Evolutionary conservation across 2,329 filamentous ascomycete genomes (phyloP).

Genomic region (Pseudovirgaria hyperparasitica): DNA sequence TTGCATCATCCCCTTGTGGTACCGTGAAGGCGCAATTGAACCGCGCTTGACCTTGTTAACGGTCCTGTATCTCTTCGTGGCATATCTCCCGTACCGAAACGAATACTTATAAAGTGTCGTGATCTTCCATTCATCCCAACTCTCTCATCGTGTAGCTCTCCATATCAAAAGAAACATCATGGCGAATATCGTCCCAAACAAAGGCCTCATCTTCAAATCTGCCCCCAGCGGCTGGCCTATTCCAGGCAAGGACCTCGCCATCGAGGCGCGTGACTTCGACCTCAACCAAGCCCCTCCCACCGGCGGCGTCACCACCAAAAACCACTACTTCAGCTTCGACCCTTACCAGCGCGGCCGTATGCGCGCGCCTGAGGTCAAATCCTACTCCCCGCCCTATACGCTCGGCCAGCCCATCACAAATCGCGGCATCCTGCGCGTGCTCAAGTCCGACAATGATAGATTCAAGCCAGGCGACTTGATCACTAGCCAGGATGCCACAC

Average conservation of each 20-base stretch:
- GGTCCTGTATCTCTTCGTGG: too few species aligned
- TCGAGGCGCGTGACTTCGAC: slow-evolving; percentile 60
- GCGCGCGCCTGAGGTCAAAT: slow-evolving; percentile 50
- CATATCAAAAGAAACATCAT: too few species aligned
- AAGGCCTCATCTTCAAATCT: slow-evolving; percentile 61
- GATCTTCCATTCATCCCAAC: too few species aligned
- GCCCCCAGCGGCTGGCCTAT: slow-evolving; percentile 55
- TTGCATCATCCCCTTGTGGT: too few species aligned
- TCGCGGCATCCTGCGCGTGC: slow-evolving; percentile 50
- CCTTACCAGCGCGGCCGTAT: slow-evolving; percentile 76
- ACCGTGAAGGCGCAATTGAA: too few species aligned
- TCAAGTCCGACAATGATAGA: slow-evolving; percentile 52
- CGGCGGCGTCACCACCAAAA: slow-evolving; percentile 57
- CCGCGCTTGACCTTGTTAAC: too few species aligned
- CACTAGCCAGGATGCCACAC: slow-evolving; percentile 33
- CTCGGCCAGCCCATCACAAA: slow-evolving; percentile 53
- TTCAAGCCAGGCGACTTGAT: slow-evolving; percentile 59
- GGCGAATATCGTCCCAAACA: slow-evolving; percentile 55
- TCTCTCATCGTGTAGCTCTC: too few species aligned
- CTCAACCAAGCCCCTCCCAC: slow-evolving; percentile 42
- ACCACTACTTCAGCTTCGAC: slow-evolving; percentile 66
- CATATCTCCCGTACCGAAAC: too few species aligned
- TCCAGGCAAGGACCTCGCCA: slow-evolving; percentile 53
- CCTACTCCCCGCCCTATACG: slow-evolving; percentile 52
- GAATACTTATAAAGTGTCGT: too few species aligned